Evolutionary conservation across 345 rosid genomes (phyloP), one percentile per base, ranked within the genome.

Genomic region (Triadica sebifera): DNA sequence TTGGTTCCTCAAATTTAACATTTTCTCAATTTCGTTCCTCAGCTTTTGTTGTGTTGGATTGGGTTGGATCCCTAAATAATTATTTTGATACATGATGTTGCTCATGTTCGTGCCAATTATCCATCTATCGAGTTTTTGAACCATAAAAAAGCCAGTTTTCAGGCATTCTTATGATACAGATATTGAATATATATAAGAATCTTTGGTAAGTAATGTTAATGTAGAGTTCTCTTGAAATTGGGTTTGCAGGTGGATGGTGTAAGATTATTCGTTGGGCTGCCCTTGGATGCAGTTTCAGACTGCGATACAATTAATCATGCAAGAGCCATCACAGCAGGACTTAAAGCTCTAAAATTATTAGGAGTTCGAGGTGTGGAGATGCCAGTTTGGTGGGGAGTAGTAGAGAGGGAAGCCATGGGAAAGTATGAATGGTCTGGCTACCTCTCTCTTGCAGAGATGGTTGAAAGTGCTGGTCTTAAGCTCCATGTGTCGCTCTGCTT

Each of bases 361-460:
- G 98, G 97, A 51, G 89, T 94, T 3, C 87, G 92, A 71, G 98
- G 98, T 24, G 88, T 94, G 71, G 98, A 94, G 87, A 81, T 94
- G 72, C 97, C 97, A 0, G 79, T 92, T 19, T 94, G 95, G 87
- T 94, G 98, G 98, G 98, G 98, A 38, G 79, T 92, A 1, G 98
- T 73, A n/a, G 98, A 94, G 87, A 94, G 89, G 82, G 96, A 88
- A 82, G 86, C 84, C 51, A 81, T 81, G 79, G 98, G 94, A 1
- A 84, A 81, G 74, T 92, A 91, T n/a, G 79, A 92, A 2, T 94
- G 97, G 98, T 89, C 96, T 1, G 91, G 91, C 46, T 90, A 92
- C 84, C 90, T 95, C 22, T 75, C 87, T 0, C 83, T 95, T 15
- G 96, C 90, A 5, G 93, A 95, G 81, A 87, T 95, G 91, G 90